These are phyloP conservation scores for Vachellia collinsii DNA, from an alignment of 306 rosid genomes.

Conservation along the genomic window DNA sequence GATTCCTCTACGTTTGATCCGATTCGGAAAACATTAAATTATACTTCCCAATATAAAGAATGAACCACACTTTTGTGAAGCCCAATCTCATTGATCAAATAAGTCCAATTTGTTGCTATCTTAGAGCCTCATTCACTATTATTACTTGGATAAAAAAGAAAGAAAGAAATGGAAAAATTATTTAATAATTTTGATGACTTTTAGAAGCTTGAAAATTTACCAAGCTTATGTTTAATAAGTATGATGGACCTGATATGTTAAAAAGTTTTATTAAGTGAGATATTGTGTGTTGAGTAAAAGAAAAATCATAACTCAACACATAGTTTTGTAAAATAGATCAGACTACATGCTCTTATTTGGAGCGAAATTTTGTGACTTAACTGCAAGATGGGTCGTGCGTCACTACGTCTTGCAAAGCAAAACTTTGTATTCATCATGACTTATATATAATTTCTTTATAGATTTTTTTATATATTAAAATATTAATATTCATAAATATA, in stretches of 20 bases:
- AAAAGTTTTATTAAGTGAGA: background rate
- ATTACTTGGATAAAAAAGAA: too few species aligned
- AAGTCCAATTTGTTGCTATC: too few species aligned
- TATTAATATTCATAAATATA: background rate
- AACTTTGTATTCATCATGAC: background rate
- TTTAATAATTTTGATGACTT: background rate
- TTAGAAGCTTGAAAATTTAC: background rate
- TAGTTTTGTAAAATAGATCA: background rate
- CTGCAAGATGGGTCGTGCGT: too few species aligned
- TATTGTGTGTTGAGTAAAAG: background rate
- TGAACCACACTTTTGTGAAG: too few species aligned
- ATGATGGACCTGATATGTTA: background rate
- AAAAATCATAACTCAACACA: background rate
- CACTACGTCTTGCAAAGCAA: too few species aligned
- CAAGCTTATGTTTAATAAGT: background rate
- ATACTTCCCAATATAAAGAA: background rate
- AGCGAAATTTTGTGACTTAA: background rate
- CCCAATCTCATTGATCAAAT: too few species aligned
- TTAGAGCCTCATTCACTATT: background rate
- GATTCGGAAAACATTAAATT: background rate
- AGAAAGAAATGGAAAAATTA: background rate
- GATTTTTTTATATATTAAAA: background rate
- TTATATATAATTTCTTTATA: too few species aligned
- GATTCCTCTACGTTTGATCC: background rate
- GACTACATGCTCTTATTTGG: conserved; percentile 10